Evolutionary conservation across 768 basidiomycete species (phyloP).

Genomic region (Termitomyces sp.): DNA sequence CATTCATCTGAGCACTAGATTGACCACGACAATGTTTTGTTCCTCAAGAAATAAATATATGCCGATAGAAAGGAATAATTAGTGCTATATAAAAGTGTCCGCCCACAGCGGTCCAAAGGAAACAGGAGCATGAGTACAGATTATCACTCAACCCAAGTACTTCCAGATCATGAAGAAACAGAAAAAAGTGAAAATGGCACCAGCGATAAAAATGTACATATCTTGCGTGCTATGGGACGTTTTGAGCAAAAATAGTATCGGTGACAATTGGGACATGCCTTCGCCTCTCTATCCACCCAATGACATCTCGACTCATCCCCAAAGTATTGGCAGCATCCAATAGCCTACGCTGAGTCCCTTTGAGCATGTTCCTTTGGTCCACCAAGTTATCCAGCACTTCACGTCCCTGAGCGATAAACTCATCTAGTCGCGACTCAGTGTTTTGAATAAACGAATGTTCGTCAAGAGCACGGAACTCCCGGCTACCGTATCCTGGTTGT

Average conservation of each 20-base stretch:
- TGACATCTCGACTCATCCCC: slow-evolving; percentile 90
- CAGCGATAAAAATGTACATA: slow-evolving; percentile 88
- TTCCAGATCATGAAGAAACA: slow-evolving; percentile 93
- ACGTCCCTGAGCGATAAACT: slow-evolving; percentile 88
- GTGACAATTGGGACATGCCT: slow-evolving; percentile 51
- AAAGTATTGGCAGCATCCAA: slow-evolving; percentile 92
- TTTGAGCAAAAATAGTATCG: background rate
- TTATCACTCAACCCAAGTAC: slow-evolving; percentile 63
- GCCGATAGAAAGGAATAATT: slow-evolving; percentile 6
- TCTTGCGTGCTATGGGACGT: slow-evolving; percentile 74
- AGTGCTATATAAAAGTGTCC: slow-evolving; percentile 16
- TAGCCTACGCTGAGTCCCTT: slow-evolving; percentile 87
- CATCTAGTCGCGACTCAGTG: slow-evolving; percentile 79
- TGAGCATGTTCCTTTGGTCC: slow-evolving; percentile 90
- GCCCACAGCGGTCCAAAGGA: slow-evolving; percentile 1
- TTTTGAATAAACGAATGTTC: slow-evolving; percentile 90
- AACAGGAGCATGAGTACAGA: background rate
- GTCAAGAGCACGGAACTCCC: slow-evolving; percentile 77
- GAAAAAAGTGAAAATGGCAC: slow-evolving; percentile 84
- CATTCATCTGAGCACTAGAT: background rate
- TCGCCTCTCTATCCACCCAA: slow-evolving; percentile 94
- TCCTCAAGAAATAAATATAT: background rate
- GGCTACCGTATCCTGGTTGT: slow-evolving; percentile 46
- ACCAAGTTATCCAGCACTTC: slow-evolving; percentile 90
- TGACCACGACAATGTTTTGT: background rate